phyloP scores from a whole-genome alignment of 345 rosid genomes.

The Raphanus raphanistrum region DNA sequence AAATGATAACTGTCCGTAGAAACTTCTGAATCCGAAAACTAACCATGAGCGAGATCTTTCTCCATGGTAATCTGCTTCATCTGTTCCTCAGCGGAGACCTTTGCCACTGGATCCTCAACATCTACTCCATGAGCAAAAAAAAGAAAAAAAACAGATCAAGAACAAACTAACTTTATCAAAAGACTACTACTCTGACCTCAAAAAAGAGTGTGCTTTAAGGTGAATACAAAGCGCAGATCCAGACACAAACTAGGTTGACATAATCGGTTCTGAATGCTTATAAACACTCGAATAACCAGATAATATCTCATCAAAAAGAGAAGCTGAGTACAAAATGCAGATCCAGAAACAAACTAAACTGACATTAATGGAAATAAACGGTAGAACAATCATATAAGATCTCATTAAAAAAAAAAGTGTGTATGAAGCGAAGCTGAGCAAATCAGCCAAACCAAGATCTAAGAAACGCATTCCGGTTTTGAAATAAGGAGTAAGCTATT shows the following conservation, averaged over 20 bases:
- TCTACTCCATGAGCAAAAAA: too few relatives aligned
- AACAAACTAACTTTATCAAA: not conserved
- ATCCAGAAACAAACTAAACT: too few relatives aligned
- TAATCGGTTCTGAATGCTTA: not conserved
- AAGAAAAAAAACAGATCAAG: not conserved
- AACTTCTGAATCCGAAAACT: not conserved
- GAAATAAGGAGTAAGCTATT: too few relatives aligned
- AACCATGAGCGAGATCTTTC: slow-evolving; percentile 43
- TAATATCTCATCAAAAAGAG: not conserved
- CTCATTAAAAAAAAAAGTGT: too few relatives aligned
- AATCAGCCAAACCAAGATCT: not conserved
- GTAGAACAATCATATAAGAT: not conserved
- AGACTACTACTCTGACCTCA: not conserved
- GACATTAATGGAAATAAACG: not conserved
- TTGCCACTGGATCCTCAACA: not conserved
- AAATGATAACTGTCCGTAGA: too few relatives aligned
- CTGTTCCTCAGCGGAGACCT: slow-evolving; percentile 62
- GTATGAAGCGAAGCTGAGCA: not conserved
- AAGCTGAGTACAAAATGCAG: not conserved
- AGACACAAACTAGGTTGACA: not conserved
- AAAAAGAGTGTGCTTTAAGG: not conserved
- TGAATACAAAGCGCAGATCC: not conserved
- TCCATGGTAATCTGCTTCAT: slow-evolving; percentile 50
- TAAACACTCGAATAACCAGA: not conserved
- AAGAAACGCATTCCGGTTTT: too few relatives aligned